A percentile compares a stretch with the other conserved stretches of the same genome.
These are phyloP conservation scores for Sclerotinia nivalis DNA, from an alignment of 2,329 filamentous ascomycete species.

Conservation along the genomic window DNA sequence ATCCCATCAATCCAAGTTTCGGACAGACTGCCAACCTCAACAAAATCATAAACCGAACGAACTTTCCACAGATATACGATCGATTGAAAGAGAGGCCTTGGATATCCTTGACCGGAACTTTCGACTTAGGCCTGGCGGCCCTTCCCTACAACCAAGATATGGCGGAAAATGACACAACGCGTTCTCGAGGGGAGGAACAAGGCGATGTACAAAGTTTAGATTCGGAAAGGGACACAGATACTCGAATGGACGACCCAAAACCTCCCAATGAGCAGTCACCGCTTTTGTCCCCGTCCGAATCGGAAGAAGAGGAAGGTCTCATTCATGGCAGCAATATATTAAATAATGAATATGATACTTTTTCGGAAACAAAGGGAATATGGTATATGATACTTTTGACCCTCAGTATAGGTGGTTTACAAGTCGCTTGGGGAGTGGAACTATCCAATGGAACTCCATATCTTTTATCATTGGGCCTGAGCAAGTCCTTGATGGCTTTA, in stretches of 20 bases:
- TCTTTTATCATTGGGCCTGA: conserved; percentile 75
- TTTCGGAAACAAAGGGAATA: conserved; percentile 72
- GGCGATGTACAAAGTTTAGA: conserved; percentile 19
- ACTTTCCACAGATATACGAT: neutral
- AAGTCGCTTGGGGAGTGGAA: conserved; percentile 95
- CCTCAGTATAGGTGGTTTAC: conserved; percentile 81
- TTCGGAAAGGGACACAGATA: neutral
- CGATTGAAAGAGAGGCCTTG: neutral
- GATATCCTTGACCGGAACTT: neutral
- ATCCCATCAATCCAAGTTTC: neutral
- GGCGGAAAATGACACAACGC: conserved; percentile 26
- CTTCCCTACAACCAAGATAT: conserved; percentile 21
- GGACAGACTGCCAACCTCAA: neutral
- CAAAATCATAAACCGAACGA: neutral
- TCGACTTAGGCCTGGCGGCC: neutral
- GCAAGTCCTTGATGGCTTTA: conserved; percentile 78
- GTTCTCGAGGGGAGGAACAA: conserved; percentile 20
- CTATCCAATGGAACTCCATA: conserved; percentile 90
- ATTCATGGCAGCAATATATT: conserved; percentile 42
- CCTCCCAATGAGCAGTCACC: conserved; percentile 51
- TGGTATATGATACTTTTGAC: conserved; percentile 88
- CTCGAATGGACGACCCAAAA: conserved; percentile 28
- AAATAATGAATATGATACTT: conserved; percentile 48
- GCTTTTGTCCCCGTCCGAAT: conserved; percentile 47
- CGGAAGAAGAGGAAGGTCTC: conserved; percentile 43